phyloP scores from a whole-genome alignment of 1,139 yeast genomes.

The Nakaseomyces sp. region DNA sequence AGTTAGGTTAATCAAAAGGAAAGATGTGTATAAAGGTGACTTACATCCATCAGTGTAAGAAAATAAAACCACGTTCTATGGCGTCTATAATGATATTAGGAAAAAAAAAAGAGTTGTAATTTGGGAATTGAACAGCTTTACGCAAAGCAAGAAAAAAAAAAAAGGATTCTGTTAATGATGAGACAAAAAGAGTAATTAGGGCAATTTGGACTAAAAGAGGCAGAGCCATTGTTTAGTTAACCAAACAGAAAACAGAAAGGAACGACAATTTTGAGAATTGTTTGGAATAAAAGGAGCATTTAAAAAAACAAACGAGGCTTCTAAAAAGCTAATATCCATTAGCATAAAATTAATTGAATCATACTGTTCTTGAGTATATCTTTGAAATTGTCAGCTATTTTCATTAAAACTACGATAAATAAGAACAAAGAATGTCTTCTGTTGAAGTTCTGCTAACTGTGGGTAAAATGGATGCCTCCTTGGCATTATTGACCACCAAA shows the following conservation, averaged over 20 bases:
- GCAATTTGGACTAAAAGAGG: background rate
- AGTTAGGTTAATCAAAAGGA: background rate
- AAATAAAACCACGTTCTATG: background rate
- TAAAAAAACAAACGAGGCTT: background rate
- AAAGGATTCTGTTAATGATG: background rate
- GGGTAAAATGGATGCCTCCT: constrained; percentile 90
- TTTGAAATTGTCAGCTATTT: too few species aligned
- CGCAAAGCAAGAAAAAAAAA: background rate
- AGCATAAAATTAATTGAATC: too few species aligned
- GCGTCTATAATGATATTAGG: background rate
- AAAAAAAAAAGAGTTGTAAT: background rate
- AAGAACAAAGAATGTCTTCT: constrained; percentile 15
- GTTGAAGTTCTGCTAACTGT: constrained; percentile 73
- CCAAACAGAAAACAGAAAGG: too few species aligned
- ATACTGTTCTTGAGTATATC: too few species aligned
- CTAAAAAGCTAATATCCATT: too few species aligned
- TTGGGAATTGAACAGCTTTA: background rate
- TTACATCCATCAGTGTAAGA: too few species aligned
- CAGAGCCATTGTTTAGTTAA: background rate
- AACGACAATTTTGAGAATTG: background rate
- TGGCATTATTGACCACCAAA: constrained; percentile 80
- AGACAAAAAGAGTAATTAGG: background rate
- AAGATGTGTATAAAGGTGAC: background rate
- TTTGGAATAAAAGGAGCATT: background rate
- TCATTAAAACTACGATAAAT: background rate